A percentile compares a stretch with the other conserved stretches of the same genome.
Evolutionary conservation across 805 yeast species (phyloP).

Genomic region (Wickerhamiella hasegawae): DNA sequence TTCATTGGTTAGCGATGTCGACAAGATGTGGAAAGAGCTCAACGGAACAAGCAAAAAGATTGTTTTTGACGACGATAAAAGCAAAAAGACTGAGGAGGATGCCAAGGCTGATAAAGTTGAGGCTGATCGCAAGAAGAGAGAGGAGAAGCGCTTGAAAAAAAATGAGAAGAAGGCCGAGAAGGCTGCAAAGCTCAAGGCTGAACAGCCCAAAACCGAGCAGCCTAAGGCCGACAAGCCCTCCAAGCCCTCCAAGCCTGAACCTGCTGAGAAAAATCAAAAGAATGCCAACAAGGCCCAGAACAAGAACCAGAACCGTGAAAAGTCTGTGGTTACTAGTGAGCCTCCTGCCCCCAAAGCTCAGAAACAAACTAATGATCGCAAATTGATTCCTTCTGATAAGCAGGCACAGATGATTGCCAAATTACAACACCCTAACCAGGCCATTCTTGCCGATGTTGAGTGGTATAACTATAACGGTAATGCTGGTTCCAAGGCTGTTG

Average conservation of each 20-base stretch:
- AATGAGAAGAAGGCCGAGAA: constrained; percentile 2
- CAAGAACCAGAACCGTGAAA: too few species aligned
- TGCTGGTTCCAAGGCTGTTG: constrained; percentile 13
- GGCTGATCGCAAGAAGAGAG: constrained; percentile 8
- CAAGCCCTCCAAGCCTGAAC: too few species aligned
- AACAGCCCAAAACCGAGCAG: constrained; percentile 12
- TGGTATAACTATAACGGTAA: constrained; percentile 58
- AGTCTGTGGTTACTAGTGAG: too few species aligned
- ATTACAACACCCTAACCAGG: constrained; percentile 21
- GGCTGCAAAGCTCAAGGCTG: constrained; percentile 1
- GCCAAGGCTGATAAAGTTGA: neutral
- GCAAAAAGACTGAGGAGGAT: neutral
- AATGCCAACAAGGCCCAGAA: constrained; percentile 1
- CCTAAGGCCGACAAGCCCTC: too few species aligned
- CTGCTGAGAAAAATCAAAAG: constrained; percentile 3
- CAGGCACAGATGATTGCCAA: constrained; percentile 17
- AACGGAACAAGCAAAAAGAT: constrained; percentile 7
- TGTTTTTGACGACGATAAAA: neutral
- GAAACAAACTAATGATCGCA: too few species aligned
- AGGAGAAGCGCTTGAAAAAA: constrained; percentile 7
- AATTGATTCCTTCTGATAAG: constrained; percentile 1
- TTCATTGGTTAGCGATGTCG: constrained; percentile 12
- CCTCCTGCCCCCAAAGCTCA: too few species aligned
- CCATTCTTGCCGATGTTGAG: constrained; percentile 35
- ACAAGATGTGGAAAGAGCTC: constrained; percentile 14